Conservation (phyloP, 106 monocot genomes). For the Dendrobium catenatum region DNA sequence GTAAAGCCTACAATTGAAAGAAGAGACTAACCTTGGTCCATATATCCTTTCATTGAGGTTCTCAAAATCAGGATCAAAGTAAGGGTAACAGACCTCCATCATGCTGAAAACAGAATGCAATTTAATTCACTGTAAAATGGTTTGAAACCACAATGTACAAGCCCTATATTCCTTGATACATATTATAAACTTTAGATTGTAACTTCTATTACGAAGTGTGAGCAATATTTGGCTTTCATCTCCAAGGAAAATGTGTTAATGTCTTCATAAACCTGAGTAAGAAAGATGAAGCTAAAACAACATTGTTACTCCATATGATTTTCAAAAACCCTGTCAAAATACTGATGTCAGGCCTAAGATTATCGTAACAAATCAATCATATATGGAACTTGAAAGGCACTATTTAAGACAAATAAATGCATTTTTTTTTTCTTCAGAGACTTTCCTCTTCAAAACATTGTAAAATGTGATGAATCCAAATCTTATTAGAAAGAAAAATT, state of each 20-base stretch:
- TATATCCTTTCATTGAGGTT: slow-evolving; percentile 47
- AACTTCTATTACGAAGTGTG: background rate
- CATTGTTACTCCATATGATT: background rate
- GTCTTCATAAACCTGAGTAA: background rate
- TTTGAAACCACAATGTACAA: background rate
- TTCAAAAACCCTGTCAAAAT: too few relatives aligned
- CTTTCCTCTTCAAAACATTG: too few relatives aligned
- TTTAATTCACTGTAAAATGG: background rate
- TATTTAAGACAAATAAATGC: background rate
- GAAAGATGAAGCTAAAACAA: background rate
- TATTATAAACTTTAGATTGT: background rate
- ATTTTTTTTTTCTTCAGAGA: background rate
- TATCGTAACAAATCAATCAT: background rate
- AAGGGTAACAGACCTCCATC: slow-evolving; percentile 53
- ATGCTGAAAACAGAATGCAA: slow-evolving; percentile 13
- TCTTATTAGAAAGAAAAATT: background rate
- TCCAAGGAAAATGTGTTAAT: background rate
- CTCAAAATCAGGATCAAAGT: slow-evolving; percentile 75
- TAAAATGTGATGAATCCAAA: background rate
- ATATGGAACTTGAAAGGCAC: background rate
- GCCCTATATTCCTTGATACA: background rate
- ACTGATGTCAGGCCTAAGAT: background rate
- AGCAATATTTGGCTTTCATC: background rate
- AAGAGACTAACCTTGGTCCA: slow-evolving; percentile 49
- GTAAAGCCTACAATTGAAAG: background rate